These are phyloP conservation scores for Yamadazyma dushanensis DNA, from an alignment of 1,139 yeast species.

Conservation along the genomic window DNA sequence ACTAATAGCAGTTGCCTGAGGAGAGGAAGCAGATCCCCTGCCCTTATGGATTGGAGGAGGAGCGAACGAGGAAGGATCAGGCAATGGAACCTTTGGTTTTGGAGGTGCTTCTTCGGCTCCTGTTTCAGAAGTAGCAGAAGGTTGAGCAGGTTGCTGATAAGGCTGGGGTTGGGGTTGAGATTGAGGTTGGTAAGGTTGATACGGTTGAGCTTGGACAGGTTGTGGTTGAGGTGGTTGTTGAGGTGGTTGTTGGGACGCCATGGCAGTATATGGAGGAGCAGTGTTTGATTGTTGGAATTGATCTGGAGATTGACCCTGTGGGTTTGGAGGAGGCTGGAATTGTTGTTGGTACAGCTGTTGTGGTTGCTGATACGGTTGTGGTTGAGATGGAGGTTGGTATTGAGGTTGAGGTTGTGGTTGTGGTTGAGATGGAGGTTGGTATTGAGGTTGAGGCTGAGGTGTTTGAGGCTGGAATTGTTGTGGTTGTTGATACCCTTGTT, in stretches of 20 bases:
- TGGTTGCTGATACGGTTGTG: too few relatives aligned
- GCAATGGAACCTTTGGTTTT: constrained; percentile 25
- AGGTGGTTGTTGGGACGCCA: constrained; percentile 3
- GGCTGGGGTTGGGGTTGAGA: constrained; percentile 3
- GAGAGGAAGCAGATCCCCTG: constrained; percentile 14
- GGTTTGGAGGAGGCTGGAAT: constrained; percentile 8
- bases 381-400: constrained; percentile 12
- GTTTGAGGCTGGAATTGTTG: constrained; percentile 10
- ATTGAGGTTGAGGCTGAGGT: constrained; percentile 12
- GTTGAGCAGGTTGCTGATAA: not conserved
- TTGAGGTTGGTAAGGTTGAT: constrained; percentile 9
- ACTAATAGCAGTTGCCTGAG: constrained; percentile 3
- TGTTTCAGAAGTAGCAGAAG: not conserved
- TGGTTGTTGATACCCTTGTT: constrained; percentile 6
- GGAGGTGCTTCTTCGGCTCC: constrained; percentile 4
- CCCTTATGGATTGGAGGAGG: constrained; percentile 43
- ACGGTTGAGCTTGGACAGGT: constrained; percentile 8
- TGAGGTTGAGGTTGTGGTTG: constrained; percentile 9
- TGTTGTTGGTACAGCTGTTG: constrained; percentile 9
- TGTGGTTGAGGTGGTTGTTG: constrained; percentile 8
- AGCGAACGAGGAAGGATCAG: constrained; percentile 41
- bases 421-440: constrained; percentile 13
- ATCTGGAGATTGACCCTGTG: too few relatives aligned
- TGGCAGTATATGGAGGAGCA: constrained; percentile 4
- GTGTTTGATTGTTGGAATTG: too few relatives aligned